Evolutionary conservation across 805 yeast species (phyloP).

Genomic region (Ogataea salicorniae): DNA sequence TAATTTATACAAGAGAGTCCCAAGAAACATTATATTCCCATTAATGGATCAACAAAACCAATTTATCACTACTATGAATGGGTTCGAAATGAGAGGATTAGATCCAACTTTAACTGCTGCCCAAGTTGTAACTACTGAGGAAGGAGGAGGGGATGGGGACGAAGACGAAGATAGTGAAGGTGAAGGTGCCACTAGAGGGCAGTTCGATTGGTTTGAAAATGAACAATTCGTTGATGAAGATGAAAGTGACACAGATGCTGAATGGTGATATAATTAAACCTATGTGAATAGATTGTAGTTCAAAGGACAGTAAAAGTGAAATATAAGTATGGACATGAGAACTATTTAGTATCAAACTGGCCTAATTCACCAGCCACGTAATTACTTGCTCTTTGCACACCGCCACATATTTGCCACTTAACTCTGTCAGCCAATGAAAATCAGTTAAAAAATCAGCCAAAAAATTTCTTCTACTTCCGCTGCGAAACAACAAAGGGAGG

Average conservation of each 20-base stretch:
- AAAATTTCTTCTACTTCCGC: not conserved
- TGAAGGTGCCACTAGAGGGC: conserved; percentile 18
- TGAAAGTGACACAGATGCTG: not conserved
- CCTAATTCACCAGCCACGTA: too few relatives aligned
- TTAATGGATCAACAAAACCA: too few relatives aligned
- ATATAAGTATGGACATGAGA: too few relatives aligned
- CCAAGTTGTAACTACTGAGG: conserved; percentile 1
- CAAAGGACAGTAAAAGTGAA: too few relatives aligned
- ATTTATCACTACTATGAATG: too few relatives aligned
- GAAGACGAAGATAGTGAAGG: conserved; percentile 9
- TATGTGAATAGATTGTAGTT: too few relatives aligned
- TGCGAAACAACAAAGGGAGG: not conserved
- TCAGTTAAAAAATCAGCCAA: conserved; percentile 13
- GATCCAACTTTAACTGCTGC: too few relatives aligned
- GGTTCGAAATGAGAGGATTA: too few relatives aligned
- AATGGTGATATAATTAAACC: too few relatives aligned
- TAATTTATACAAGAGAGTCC: conserved; percentile 4
- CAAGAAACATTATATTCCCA: too few relatives aligned
- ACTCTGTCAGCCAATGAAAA: conserved; percentile 12
- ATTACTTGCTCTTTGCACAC: too few relatives aligned
- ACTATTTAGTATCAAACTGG: too few relatives aligned
- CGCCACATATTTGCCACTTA: not conserved
- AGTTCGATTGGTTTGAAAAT: conserved; percentile 2
- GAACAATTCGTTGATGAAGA: not conserved
- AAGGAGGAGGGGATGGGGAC: conserved; percentile 5